Percentiles rank a stretch among this genome's conserved stretches.
Evolutionary conservation across 78 protist genomes (phyloP).

Genomic region (Dictyostelium capitatum): DNA sequence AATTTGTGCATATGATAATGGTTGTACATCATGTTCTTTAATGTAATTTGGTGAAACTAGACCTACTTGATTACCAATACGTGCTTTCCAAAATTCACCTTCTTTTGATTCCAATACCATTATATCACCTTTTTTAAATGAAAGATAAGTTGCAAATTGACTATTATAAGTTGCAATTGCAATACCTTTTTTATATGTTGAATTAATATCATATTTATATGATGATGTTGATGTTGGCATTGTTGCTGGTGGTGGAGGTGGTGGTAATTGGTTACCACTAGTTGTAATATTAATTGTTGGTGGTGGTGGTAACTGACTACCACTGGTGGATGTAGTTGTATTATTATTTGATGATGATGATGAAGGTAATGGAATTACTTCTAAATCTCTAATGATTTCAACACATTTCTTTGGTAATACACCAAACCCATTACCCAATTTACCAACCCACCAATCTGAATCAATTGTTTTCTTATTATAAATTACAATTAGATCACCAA

Average conservation of each 20-base stretch:
- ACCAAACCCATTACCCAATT: slow-evolving; percentile 15
- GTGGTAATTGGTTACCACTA: background rate
- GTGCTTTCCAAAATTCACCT: slow-evolving; percentile 55
- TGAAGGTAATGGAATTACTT: slow-evolving; percentile 20
- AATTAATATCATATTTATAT: background rate
- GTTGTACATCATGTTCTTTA: slow-evolving; percentile 12
- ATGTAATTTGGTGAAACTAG: slow-evolving; percentile 31
- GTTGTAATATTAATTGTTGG: slow-evolving; percentile 26
- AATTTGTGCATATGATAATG: background rate
- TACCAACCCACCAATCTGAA: slow-evolving; percentile 75
- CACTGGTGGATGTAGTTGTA: background rate
- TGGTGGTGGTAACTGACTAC: background rate
- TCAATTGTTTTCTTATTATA: slow-evolving; percentile 34
- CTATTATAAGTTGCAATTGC: slow-evolving; percentile 21
- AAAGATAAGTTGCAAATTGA: slow-evolving; percentile 38
- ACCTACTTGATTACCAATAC: slow-evolving; percentile 38
- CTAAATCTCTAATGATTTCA: slow-evolving; percentile 65
- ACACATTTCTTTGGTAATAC: slow-evolving; percentile 65
- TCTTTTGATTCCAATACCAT: slow-evolving; percentile 28
- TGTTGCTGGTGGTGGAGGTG: background rate
- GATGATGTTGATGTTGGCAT: background rate
- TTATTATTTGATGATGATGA: background rate
- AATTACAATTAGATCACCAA: slow-evolving; percentile 43
- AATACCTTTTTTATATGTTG: slow-evolving; percentile 24
- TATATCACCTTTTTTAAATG: slow-evolving; percentile 43